Base-by-base conservation (phyloP, 768 basidiomycete genomes). In the Clathrus columnatus region DNA sequence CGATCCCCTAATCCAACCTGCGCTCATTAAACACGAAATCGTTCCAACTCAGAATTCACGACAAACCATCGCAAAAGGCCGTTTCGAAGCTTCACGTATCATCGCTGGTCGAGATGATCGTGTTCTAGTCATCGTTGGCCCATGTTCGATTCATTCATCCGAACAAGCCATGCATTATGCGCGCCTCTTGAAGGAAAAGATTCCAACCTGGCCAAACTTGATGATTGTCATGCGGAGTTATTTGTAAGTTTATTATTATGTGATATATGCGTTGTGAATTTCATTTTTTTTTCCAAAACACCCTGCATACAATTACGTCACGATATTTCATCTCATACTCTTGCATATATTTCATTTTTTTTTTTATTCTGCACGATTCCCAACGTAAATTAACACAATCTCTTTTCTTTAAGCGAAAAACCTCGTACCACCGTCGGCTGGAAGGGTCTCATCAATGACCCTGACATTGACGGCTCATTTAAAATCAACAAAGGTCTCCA, bases 341-440 rank as follows among this genome's bases (percentile, higher is more conserved):
- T 36, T n/a, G n/a, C 36, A 14, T 36, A 11, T 8, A 14, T 8
- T 14, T 36, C n/a, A 11, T 4, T 11, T 36, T 36, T 32, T 32
- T 32, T 32, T 36, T 36, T n/a, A 2, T 11, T n/a, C 2, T 36
- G 14, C 10, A 36, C 7, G 4, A 4, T 29, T 41, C 17, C 8
- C 26, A 20, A 28, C 50, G 30, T 23, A 29, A n/a, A 5, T 30
- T 11, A 27, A 28, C 21, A 20, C 36, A 21, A 5, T 14, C 61
- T 57, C 28, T 62, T 44, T 44, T 47, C 24, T 54, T 47, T 53
- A 56, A 63, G 57, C 60, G 67, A 95, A 82, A 95, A 97, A 83
- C 96, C 93, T 0, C 80, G 95, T 56, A 98, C 95, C 26, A 98
- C 93, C 1, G 93, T 97, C 48, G 94, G 94, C 62, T 97, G 90